Base-by-base conservation (phyloP, 1,284 basidiomycete species). In the Cutaneotrichosporon dermatis region DNA sequence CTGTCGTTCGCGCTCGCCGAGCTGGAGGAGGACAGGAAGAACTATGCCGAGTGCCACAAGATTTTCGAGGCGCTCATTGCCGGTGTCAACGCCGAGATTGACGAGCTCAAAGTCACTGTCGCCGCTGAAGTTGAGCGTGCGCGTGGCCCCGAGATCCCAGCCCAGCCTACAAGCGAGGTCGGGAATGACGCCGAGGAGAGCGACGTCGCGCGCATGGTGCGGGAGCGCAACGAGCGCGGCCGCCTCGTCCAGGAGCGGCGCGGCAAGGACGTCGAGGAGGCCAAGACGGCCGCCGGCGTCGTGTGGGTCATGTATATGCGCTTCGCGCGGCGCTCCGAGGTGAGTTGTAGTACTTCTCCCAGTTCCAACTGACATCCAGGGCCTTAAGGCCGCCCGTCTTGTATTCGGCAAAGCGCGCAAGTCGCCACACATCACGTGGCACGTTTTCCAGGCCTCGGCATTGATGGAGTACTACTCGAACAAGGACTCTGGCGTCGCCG, bases 401-500 rank as follows among this genome's bases (percentile, higher is more conserved):
- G 81, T 94, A 2, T 99, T 99, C 72, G 84, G 83, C 36, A 88
- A 88, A 73, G 92, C 93, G 11, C 84, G 94, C 63, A 90, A 87
- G 73, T 91, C 93, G 67, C 83, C 86, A 16, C 88, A 87, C 82
- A 84, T 86, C 16, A 86, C 90, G 10, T 98, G 95, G 93, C 89
- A 94, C 71, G 88, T 93, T 0, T 96, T 89, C 71, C 94, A 99
- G 76, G 90, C 92, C 44, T 87, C 89, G 55, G 96, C 95, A 0
- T 76, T 96, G 69, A 91, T 95, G 85, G 95, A 99, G 77, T 97
- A 97, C 74, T 92, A 97, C 76, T 89, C 88, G 75, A 92, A 88
- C 60, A 91, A 93, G 71, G 91, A 92, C 51, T 82, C 87, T 41
- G 82, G 83, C 6, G 88, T 98, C 16, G 91, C 94, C 0, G 90